These are phyloP conservation scores for Ormosia semicastrata DNA, from an alignment of 306 rosid genomes.

Conservation along the genomic window DNA sequence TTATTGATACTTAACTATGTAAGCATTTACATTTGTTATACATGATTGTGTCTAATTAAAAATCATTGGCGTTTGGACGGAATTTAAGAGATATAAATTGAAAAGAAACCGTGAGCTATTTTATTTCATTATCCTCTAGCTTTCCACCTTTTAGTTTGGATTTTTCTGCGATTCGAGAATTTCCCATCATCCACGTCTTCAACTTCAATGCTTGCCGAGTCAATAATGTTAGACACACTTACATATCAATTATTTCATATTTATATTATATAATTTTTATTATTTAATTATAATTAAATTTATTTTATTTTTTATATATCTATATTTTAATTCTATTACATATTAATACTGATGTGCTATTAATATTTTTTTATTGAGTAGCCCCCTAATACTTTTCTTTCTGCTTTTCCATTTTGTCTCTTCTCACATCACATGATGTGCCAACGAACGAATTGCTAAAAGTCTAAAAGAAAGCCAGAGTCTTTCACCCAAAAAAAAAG, in stretches of 20 bases:
- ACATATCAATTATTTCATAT: too few relatives aligned
- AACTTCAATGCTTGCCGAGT: not conserved
- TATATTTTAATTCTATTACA: too few relatives aligned
- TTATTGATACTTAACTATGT: not conserved
- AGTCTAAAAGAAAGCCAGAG: not conserved
- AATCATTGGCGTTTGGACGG: slow-evolving; percentile 7
- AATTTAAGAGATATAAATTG: not conserved
- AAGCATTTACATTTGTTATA: not conserved
- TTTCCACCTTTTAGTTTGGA: slow-evolving; percentile 12
- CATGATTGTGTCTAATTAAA: not conserved
- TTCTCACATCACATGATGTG: not conserved
- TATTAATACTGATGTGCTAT: too few relatives aligned
- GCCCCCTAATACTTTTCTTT: not conserved
- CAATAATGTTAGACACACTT: too few relatives aligned
- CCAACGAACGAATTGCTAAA: not conserved
- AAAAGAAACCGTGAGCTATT: not conserved
- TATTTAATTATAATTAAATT: too few relatives aligned
- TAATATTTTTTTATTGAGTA: too few relatives aligned
- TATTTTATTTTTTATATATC: too few relatives aligned
- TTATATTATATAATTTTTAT: too few relatives aligned
- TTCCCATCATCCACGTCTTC: slow-evolving; percentile 24
- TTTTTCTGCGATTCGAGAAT: not conserved
- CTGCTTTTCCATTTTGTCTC: slow-evolving; percentile 26
- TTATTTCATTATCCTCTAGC: not conserved
- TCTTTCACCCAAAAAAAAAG: not conserved